phyloP scores from a whole-genome alignment of 768 basidiomycete species.

The Podaxis rugospora region DNA sequence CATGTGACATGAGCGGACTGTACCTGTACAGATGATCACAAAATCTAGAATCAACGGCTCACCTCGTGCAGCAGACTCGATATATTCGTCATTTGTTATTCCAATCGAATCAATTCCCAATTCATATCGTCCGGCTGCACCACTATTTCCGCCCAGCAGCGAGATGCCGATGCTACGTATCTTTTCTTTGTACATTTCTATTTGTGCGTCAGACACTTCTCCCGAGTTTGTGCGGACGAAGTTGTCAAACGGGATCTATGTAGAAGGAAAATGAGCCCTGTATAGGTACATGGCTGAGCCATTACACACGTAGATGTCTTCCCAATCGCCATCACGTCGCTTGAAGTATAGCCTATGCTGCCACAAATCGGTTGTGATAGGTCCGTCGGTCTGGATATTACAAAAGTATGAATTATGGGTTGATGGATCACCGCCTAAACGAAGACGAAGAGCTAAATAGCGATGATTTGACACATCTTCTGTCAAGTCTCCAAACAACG shows the following conservation, averaged over 20 bases:
- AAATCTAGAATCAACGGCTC: background rate
- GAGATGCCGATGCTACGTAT: conserved; percentile 84
- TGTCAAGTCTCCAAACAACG: conserved; percentile 79
- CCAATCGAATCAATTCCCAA: conserved; percentile 79
- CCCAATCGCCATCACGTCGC: conserved; percentile 65
- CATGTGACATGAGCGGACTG: background rate
- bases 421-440: conserved; percentile 70
- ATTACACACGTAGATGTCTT: conserved; percentile 69
- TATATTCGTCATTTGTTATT: conserved; percentile 74
- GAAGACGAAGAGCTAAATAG: conserved; percentile 77
- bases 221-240: conserved; percentile 76
- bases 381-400: conserved; percentile 88
- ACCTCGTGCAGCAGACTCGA: conserved; percentile 26
- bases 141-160: conserved; percentile 79
- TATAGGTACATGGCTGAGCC: background rate
- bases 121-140: conserved; percentile 72
- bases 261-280: background rate
- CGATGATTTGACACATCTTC: conserved; percentile 83
- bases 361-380: conserved; percentile 83
- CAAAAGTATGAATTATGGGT: conserved; percentile 87
- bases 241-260: conserved; percentile 74
- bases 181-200: conserved; percentile 70
- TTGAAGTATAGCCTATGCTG: conserved; percentile 88
- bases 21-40: background rate
- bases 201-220: conserved; percentile 63